Base-by-base conservation (phyloP, 495 filamentous ascomycete genomes). In the Hypomontagnella submonticulosa region DNA sequence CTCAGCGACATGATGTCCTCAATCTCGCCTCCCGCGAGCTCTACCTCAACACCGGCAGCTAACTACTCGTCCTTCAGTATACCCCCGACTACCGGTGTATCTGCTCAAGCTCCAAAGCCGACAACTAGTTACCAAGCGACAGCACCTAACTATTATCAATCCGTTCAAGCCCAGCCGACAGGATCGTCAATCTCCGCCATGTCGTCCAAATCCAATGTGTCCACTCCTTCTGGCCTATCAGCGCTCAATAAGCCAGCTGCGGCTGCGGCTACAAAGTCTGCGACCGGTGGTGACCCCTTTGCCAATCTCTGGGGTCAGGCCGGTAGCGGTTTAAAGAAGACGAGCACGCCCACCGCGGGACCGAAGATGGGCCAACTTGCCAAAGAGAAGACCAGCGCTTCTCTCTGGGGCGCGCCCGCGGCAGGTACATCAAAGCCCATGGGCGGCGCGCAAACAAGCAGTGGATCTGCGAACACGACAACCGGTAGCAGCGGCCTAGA, bases 131-230 rank as follows among this genome's bases (percentile, higher is more conserved):
- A 86, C 81, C 91, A 95, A 76, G 87, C 89, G 8, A 73, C 88
- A 4, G 84, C 86, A 23, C 95, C 95, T 27, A 99, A 99, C 77
- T 99, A 99, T 81, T 99, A 92, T 78, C 93, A 92, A 36, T 94
- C 93, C 8, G 86, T 97, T 30, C 82, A 84, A 62, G 78, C 66
- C 32, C 79, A 69, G 63, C 75, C 67, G 68, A 67, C 66, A 10
- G 71, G 71, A 20, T 61, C 71, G n/a, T 71, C 66, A 10, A 66
- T 70, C 49, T 58, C 71, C 42, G 68, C 30, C 13, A 66, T 69
- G 49, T 53, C 46, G 38, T 71, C 70, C 20, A 41, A 65, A 12
- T 63, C 75, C 13, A 62, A 66, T 23, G 57, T 74, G 4, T 60
- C 72, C 41, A 62, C 71, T 8, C 52, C 68, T n/a, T 73, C 63